Evolutionary conservation across 768 basidiomycete genomes (phyloP), one percentile per base, ranked within the genome.

Genomic region (Lactarius vividus): DNA sequence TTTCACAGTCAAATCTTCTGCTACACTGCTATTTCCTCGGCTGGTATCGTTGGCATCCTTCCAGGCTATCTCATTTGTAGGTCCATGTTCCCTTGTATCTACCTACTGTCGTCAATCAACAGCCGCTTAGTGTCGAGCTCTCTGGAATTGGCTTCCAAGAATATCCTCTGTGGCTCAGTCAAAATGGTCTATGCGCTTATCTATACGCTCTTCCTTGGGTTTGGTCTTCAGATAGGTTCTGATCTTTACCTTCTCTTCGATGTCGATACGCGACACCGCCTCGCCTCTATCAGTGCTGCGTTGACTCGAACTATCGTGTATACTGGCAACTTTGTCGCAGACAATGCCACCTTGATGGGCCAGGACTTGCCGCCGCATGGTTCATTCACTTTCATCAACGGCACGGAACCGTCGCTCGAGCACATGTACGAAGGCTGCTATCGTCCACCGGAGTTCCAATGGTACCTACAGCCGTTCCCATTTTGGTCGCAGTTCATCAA

Each of bases 121-220:
- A 18, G 40, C 18, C 23, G 6, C 63, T 79, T 39, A 84, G 92
- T 94, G 71, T 92, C 86, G 70, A 90, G 90, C 72, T 91, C 91
- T 28, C 80, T 93, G 68, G 91, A 94, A 74, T 77, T 94, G 62
- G 91, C 90, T 1, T 92, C 91, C 1, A 92, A 91, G 75, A 94
- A 93, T 68, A 91, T 93, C 33, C 84, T 92, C 2, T 88, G 87
- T 64, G 92, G 91, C 40, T 88, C 89, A 66, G 90, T 92, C 66
- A 91, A 91, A 75, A 89, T 94, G 87, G 90, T 93, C 20, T 92
- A 91, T 66, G 89, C 92, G n/a, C 80, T 94, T 67, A 91, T 94
- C 37, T 93, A 92, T 71, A 92, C 92, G 0, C 78, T 93, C 8
- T 94, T 92, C 74, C 75, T 94, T 73, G 92, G 92, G 3, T 93